Percentiles rank a stretch among this genome's conserved stretches.
Evolutionary conservation across 345 rosid species (phyloP).

Genomic region (Salix suchowensis): DNA sequence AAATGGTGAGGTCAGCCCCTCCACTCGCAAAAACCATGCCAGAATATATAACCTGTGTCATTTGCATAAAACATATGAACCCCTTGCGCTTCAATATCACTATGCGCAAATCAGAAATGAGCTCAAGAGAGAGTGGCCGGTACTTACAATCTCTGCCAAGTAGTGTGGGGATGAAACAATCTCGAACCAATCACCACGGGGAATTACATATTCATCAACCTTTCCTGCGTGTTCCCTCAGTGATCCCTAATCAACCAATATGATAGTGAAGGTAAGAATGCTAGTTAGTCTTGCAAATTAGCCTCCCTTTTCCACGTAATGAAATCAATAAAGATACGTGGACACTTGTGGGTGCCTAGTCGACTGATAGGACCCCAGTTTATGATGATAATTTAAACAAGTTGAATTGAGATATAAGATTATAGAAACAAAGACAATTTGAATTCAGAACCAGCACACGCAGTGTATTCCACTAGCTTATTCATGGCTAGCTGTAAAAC

Average conservation of each 20-base stretch:
- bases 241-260: slow-evolving; percentile 42
- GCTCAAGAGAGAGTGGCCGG: not conserved
- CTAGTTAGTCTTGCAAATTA: not conserved
- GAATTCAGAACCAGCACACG: not conserved
- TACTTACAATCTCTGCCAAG: slow-evolving; percentile 72
- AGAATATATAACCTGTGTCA: slow-evolving; percentile 53
- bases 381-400: not conserved
- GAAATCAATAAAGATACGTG: not conserved
- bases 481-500: not conserved
- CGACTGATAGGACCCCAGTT: not conserved
- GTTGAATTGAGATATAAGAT: not conserved
- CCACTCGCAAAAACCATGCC: slow-evolving; percentile 76
- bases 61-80: not conserved
- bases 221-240: slow-evolving; percentile 36
- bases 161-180: slow-evolving; percentile 73
- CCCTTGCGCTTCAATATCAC: not conserved
- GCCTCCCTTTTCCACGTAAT: not conserved
- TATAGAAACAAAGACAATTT: not conserved
- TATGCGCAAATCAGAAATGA: not conserved
- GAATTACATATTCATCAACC: slow-evolving; percentile 42
- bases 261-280: not conserved
- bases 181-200: slow-evolving; percentile 76
- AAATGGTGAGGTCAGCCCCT: slow-evolving; percentile 55
- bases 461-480: not conserved
- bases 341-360: not conserved